These are phyloP conservation scores for Oropetium thomaeum DNA, from an alignment of 176 grass and related monocot species.

Conservation along the genomic window DNA sequence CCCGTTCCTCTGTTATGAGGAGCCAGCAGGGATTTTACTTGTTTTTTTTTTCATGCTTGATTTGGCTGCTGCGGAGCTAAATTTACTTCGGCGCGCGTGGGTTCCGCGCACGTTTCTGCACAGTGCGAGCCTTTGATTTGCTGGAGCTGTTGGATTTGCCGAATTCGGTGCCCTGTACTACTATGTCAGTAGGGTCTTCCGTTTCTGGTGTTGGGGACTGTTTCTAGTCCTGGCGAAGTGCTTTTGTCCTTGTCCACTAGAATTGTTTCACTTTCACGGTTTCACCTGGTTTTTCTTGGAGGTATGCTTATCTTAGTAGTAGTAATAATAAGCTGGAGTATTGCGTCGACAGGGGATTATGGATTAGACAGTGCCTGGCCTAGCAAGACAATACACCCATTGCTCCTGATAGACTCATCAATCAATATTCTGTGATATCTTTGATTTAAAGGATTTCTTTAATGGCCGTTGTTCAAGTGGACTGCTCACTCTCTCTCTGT, in stretches of 20 bases:
- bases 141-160: conserved; percentile 8
- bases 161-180: conserved; percentile 4
- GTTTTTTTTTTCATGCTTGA: conserved; percentile 4
- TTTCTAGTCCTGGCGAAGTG: conserved; percentile 15
- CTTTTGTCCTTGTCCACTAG: neutral
- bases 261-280: too few species aligned
- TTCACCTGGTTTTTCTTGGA: neutral
- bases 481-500: conserved; percentile 19
- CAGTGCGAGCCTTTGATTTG: conserved; percentile 24
- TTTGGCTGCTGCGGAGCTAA: neutral
- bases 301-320: neutral
- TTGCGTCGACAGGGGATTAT: conserved; percentile 17
- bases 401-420: neutral
- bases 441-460: neutral
- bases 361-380: neutral
- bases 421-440: conserved; percentile 7
- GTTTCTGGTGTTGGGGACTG: neutral
- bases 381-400: conserved; percentile 29
- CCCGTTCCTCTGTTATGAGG: neutral
- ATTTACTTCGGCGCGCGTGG: conserved; percentile 27
- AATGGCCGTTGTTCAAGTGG: conserved; percentile 3
- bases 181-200: neutral
- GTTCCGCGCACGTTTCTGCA: conserved; percentile 19
- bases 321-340: neutral
- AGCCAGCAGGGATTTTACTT: neutral